Evolutionary conservation across 2,329 filamentous ascomycete genomes (phyloP).

Genomic region (Nothophaeocryptopus gaeumannii): DNA sequence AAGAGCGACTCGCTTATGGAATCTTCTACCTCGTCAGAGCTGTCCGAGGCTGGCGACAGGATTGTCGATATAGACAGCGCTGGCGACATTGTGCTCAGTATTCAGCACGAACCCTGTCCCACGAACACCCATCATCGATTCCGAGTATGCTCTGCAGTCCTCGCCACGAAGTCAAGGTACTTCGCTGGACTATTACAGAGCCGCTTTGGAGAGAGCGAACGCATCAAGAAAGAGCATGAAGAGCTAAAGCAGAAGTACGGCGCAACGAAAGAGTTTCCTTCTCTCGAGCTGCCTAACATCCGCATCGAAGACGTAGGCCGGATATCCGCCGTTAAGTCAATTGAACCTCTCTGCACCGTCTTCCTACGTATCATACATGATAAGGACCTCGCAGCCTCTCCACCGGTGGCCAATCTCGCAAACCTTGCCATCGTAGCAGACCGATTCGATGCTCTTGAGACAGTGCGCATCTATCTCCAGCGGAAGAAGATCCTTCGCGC

Average conservation of each 20-base stretch:
- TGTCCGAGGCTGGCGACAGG: not conserved
- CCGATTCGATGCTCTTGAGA: slow-evolving; percentile 63
- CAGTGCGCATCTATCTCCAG: slow-evolving; percentile 55
- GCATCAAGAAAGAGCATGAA: slow-evolving; percentile 53
- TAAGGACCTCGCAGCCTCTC: slow-evolving; percentile 43
- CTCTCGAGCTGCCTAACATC: slow-evolving; percentile 60
- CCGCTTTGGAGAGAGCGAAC: slow-evolving; percentile 61
- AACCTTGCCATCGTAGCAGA: slow-evolving; percentile 70
- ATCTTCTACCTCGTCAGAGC: too few relatives aligned
- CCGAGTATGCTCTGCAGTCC: slow-evolving; percentile 56
- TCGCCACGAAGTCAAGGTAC: slow-evolving; percentile 65
- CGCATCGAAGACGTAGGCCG: slow-evolving; percentile 66
- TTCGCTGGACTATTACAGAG: slow-evolving; percentile 65
- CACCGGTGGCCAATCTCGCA: slow-evolving; percentile 60
- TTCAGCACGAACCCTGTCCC: slow-evolving; percentile 61
- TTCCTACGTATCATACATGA: slow-evolving; percentile 66
- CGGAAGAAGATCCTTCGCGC: slow-evolving; percentile 42
- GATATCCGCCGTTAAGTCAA: slow-evolving; percentile 61
- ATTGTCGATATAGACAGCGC: slow-evolving; percentile 53
- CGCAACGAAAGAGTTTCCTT: slow-evolving; percentile 42
- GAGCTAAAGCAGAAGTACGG: slow-evolving; percentile 49
- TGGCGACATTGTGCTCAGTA: slow-evolving; percentile 65
- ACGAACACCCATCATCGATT: slow-evolving; percentile 58
- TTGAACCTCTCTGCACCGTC: slow-evolving; percentile 56
- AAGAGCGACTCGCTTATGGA: too few relatives aligned